Evolutionary conservation across 768 basidiomycete genomes (phyloP), one percentile per base, ranked within the genome.

Genomic region (Auricularia sp.): DNA sequence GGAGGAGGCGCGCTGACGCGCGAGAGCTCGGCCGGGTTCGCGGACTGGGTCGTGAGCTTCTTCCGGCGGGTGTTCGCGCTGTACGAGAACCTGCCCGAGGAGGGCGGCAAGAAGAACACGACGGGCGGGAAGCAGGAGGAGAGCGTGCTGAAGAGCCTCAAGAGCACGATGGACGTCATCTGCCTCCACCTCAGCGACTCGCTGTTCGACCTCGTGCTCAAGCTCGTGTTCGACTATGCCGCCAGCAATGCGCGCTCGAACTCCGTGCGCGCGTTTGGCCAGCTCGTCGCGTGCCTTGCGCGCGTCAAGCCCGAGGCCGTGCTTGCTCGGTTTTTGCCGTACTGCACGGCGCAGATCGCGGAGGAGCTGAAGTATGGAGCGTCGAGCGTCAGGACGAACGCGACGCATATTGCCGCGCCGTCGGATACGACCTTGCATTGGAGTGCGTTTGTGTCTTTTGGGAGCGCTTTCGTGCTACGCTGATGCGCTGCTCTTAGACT

Each of bases 51-150:
- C 12, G 82, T 81, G 0, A 84, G 87, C 23, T 82, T 93, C 36
- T 87, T 93, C 70, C 80, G 89, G 16, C 84, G 91, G 10, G 84
- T 93, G 62, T 79, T 93, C 62, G 84, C 90, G 1, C 76, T 98
- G 21, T 95, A 89, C 71, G 91, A 94, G 76, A 95, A 96, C 71
- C 78, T 98, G 3, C 95, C 95, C 0, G 96, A 98, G 73, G 95
- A 96, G 75, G 93, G 91, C 11, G 96, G 96, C 3, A 86, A 85
- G 76, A 84, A 82, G 75, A 90, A 90, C 67, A 87, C 82, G 42
- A 92, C 91, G 1, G 91, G 91, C 29, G 91, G 91, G n/a, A 90
- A 90, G 72, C 83, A 80, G 75, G 90, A 88, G 78, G 88, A 93
- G 68, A 79, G 74, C 44, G 86, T 91, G 33, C 80, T 92, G 63